Evolutionary conservation across 352 stramenopile species (phyloP).

Genomic region (Globisporangium canariense): DNA sequence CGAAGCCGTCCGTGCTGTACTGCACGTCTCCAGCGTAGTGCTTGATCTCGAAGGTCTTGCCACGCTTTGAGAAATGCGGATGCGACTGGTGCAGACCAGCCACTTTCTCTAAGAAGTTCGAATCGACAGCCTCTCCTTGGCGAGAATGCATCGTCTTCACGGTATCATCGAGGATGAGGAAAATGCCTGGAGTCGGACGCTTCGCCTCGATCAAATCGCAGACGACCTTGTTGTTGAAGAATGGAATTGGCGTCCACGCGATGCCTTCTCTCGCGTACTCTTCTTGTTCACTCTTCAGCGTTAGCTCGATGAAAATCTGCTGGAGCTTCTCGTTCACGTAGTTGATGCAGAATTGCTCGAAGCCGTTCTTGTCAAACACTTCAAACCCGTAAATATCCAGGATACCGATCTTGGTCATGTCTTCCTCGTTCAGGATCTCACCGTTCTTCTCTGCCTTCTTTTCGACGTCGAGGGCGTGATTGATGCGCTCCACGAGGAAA

Average conservation of each 20-base stretch:
- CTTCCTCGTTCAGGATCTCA: constrained; percentile 66
- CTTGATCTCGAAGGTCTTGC: constrained; percentile 81
- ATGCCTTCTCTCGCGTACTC: constrained; percentile 96
- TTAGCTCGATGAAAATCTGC: constrained; percentile 91
- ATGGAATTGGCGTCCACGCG: constrained; percentile 87
- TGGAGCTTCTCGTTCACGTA: constrained; percentile 95
- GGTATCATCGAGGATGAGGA: constrained; percentile 83
- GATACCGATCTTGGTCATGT: constrained; percentile 88
- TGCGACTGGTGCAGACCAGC: constrained; percentile 58
- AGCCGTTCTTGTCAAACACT: constrained; percentile 92
- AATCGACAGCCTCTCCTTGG: constrained; percentile 74
- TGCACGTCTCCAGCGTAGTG: constrained; percentile 87
- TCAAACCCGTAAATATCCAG: constrained; percentile 98
- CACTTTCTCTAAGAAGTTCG: constrained; percentile 82
- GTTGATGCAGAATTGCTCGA: constrained; percentile 96
- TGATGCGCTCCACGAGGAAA: constrained; percentile 94
- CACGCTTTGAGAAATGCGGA: constrained; percentile 80
- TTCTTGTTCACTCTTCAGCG: constrained; percentile 88
- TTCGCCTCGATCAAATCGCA: constrained; percentile 83
- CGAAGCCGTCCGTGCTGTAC: constrained; percentile 81
- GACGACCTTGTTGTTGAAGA: constrained; percentile 93
- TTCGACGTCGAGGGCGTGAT: constrained; percentile 81
- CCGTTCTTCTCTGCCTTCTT: constrained; percentile 79
- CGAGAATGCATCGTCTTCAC: constrained; percentile 87
- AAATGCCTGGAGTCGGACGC: constrained; percentile 69